phyloP scores from a whole-genome alignment of 352 stramenopile genomes.

The Globisporangium nunn region DNA sequence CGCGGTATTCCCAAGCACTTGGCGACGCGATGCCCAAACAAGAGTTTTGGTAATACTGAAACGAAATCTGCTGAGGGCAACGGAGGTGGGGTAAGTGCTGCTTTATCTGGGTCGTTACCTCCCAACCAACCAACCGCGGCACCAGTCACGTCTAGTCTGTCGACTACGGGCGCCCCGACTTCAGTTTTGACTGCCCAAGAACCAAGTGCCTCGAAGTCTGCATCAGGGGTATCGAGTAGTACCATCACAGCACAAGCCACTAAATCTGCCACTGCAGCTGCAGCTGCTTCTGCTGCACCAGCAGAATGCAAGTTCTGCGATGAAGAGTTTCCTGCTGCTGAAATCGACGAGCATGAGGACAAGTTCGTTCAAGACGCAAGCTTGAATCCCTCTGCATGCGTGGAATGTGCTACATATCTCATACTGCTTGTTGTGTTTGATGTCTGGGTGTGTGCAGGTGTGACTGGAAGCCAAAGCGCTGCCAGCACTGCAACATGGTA shows the following conservation, averaged over 20 bases:
- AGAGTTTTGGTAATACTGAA: not conserved
- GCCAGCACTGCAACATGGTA: slow-evolving; percentile 80
- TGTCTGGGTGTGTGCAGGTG: slow-evolving; percentile 24
- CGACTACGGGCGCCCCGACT: too few relatives aligned
- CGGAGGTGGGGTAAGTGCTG: not conserved
- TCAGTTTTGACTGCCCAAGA: not conserved
- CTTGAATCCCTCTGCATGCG: not conserved
- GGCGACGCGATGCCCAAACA: slow-evolving; percentile 59
- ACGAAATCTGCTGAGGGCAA: not conserved
- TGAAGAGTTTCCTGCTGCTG: slow-evolving; percentile 41
- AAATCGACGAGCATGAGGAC: slow-evolving; percentile 60
- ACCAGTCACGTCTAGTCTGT: not conserved
- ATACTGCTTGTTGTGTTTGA: not conserved
- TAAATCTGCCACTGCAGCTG: not conserved
- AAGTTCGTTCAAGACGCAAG: slow-evolving; percentile 19
- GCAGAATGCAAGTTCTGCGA: slow-evolving; percentile 78
- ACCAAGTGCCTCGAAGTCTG: not conserved
- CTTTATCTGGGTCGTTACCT: not conserved
- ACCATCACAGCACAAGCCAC: not conserved
- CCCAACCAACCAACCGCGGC: not conserved
- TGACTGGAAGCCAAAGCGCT: slow-evolving; percentile 72
- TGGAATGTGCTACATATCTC: not conserved
- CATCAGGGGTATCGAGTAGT: too few relatives aligned
- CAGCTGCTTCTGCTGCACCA: not conserved
- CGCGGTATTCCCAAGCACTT: slow-evolving; percentile 70